phyloP scores from a whole-genome alignment of 202 grass and related monocot species.

The Zizania palustris region DNA sequence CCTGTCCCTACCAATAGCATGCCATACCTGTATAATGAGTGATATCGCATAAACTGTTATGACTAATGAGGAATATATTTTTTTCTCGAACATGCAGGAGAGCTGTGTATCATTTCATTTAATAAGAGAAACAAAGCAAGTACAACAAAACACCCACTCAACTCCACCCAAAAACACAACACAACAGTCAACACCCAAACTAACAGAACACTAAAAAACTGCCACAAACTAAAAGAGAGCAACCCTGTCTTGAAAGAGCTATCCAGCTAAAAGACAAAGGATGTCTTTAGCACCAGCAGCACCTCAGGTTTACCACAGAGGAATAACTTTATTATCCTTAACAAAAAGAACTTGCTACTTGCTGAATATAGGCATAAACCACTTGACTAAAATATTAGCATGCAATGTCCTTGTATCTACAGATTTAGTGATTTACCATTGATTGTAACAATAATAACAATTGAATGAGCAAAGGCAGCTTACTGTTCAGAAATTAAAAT shows the following conservation, averaged over 20 bases:
- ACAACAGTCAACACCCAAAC: too few species aligned
- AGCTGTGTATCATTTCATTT: too few species aligned
- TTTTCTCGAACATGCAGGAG: too few species aligned
- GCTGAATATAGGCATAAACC: conserved; percentile 17
- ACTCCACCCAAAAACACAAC: too few species aligned
- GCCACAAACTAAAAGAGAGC: too few species aligned
- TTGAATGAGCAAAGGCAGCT: conserved; percentile 15
- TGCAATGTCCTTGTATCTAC: conserved; percentile 22
- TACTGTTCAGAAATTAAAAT: conserved; percentile 16
- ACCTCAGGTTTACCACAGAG: too few species aligned
- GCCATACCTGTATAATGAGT: conserved; percentile 80
- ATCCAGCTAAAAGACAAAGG: too few species aligned
- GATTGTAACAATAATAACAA: conserved; percentile 35
- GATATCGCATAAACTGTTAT: conserved; percentile 24
- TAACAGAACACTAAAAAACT: too few species aligned
- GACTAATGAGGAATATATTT: conserved; percentile 17
- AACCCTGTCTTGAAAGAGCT: too few species aligned
- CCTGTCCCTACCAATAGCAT: conserved; percentile 82
- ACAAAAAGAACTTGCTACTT: conserved; percentile 12
- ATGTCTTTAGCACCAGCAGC: too few species aligned
- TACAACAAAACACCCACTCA: too few species aligned
- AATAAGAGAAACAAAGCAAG: too few species aligned
- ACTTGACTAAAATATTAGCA: conserved; percentile 7
- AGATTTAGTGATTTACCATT: background rate
- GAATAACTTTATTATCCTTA: conserved; percentile 7